Evolutionary conservation across 352 stramenopile genomes (phyloP).

Genomic region (Phytophthora sojae): DNA sequence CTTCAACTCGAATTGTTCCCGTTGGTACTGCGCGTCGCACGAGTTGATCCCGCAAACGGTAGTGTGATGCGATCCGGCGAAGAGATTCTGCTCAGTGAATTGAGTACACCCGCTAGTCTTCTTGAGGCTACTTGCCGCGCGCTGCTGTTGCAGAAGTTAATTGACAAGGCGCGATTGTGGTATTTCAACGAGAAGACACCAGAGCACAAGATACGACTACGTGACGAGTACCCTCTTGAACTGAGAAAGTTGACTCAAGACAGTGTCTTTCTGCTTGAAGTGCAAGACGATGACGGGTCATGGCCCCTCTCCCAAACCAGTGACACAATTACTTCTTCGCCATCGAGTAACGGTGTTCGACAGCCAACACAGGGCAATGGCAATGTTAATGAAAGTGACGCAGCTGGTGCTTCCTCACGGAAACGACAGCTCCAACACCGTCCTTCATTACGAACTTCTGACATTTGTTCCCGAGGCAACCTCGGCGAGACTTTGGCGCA

Average conservation of each 20-base stretch:
- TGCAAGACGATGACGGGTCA: conserved; percentile 86
- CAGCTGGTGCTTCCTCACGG: conserved; percentile 26
- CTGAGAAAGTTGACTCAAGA: conserved; percentile 73
- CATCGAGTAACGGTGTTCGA: conserved; percentile 33
- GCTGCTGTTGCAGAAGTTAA: conserved; percentile 71
- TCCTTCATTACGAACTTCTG: conserved; percentile 64
- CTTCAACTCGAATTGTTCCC: conserved; percentile 83
- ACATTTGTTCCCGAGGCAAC: conserved; percentile 81
- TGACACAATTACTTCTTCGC: conserved; percentile 46
- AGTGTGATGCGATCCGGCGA: conserved; percentile 82
- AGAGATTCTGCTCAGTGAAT: conserved; percentile 72
- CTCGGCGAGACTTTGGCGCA: conserved; percentile 63
- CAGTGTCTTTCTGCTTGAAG: conserved; percentile 82
- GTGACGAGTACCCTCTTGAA: conserved; percentile 51
- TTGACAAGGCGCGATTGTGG: conserved; percentile 83
- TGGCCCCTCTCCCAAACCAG: conserved; percentile 82
- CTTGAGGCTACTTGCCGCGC: conserved; percentile 80
- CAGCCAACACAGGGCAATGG: conserved; percentile 29
- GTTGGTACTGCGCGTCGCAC: conserved; percentile 78
- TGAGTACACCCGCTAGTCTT: conserved; percentile 68
- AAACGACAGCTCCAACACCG: conserved; percentile 59
- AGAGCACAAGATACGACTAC: conserved; percentile 72
- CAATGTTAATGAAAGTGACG: conserved; percentile 32
- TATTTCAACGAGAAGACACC: conserved; percentile 81
- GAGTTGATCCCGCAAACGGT: conserved; percentile 72